Base-by-base conservation (phyloP, 495 filamentous ascomycete species). In the Podospora anserina region DNA sequence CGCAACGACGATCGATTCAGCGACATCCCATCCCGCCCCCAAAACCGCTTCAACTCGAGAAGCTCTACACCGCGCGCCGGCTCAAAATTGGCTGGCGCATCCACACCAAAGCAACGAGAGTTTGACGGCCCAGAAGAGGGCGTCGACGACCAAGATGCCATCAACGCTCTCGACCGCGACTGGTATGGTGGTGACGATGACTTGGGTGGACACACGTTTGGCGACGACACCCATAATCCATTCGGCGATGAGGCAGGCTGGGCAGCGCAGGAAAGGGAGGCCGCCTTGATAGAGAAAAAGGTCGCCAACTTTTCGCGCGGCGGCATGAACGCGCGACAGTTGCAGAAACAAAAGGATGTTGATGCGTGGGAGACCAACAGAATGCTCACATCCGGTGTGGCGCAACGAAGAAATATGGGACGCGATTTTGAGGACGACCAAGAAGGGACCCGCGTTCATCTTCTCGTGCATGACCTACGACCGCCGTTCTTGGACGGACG, bases 291-390 rank as follows among this genome's bases (percentile, higher is more conserved):
- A 30, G 91, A 92, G 74, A 92, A 90, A 81, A 92, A 93, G 79
- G 83, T 87, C 27, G 86, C 83, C 27, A 91, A 87, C 73, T 76
- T 82, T 78, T 87, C 55, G 16, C 69, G 71, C 1, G 75, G 75
- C 11, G 76, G 75, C 11, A 85, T 91, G 76, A 92, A 84, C 77
- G 88, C 88, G n/a, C 83, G 88, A 58, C 88, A 90, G 59, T 78
- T 89, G 18, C 92, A 95, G 76, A 94, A 90, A 78, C 92, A 96
- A 79, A 94, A 93, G 76, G 95, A 97, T 75, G 90, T 91, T 27
- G 95, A 99, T 83, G 93, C 92, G 30, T 99, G 95, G 95, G 95
- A 99, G 77, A 94, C 93, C 18, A 98, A 99, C 79, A 92, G 95
- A 53, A 97, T 99, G 96, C 88, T 98, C 57, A 96, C 93, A 0